A percentile compares a stretch with the other conserved stretches of the same genome.
phyloP scores from a whole-genome alignment of 495 filamentous ascomycete genomes.

The Articulospora tetracladia region DNA sequence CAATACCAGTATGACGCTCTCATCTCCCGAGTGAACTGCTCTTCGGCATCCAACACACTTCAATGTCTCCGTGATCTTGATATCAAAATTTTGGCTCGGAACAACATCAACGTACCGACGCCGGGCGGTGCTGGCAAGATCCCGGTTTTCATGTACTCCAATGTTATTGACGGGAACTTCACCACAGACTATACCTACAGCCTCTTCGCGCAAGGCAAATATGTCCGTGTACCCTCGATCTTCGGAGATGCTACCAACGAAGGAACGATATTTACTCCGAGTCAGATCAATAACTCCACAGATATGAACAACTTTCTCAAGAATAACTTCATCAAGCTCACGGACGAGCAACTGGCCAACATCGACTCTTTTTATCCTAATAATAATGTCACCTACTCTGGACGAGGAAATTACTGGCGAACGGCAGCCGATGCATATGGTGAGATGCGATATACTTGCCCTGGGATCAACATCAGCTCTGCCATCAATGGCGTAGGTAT shows the following conservation, averaged over 20 bases:
- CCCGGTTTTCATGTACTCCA: conserved; percentile 58
- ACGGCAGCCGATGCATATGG: conserved; percentile 62
- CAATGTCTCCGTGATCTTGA: conserved; percentile 54
- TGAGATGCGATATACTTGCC: conserved; percentile 73
- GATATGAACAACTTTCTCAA: conserved; percentile 54
- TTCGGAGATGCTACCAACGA: conserved; percentile 71
- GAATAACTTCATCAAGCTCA: conserved; percentile 60
- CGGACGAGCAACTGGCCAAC: conserved; percentile 41
- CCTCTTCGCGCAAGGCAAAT: conserved; percentile 53
- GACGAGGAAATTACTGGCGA: conserved; percentile 50
- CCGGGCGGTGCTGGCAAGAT: conserved; percentile 39
- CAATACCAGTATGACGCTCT: conserved; percentile 66
- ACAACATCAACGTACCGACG: conserved; percentile 51
- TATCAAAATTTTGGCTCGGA: conserved; percentile 42
- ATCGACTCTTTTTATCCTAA: conserved; percentile 59
- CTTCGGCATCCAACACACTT: conserved; percentile 41
- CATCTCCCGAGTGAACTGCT: conserved; percentile 52
- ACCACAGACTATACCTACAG: conserved; percentile 56
- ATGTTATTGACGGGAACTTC: conserved; percentile 56
- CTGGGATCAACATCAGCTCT: conserved; percentile 50
- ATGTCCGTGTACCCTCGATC: conserved; percentile 66
- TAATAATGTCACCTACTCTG: conserved; percentile 33
- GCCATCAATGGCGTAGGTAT: background rate
- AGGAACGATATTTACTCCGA: conserved; percentile 61
- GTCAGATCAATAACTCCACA: conserved; percentile 36